phyloP scores from a whole-genome alignment of 2,329 filamentous ascomycete genomes.

The Aspergillus spinulosporus region DNA sequence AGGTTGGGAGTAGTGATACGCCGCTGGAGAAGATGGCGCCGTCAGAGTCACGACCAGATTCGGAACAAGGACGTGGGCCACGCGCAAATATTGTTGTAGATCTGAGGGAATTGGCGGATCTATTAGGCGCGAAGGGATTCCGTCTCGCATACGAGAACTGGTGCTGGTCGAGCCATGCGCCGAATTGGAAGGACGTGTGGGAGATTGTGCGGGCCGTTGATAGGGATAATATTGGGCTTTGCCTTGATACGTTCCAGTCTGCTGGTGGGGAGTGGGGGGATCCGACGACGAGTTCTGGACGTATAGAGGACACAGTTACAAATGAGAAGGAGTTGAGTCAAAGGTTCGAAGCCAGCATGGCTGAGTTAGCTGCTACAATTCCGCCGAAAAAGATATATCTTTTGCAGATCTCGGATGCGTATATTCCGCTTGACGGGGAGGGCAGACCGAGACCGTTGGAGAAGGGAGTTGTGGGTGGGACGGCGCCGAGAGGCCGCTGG shows the following conservation, averaged over 20 bases:
- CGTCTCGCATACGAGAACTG: slow-evolving; percentile 76
- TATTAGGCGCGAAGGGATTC: slow-evolving; percentile 56
- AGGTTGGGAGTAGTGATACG: slow-evolving; percentile 54
- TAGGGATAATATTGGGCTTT: slow-evolving; percentile 68
- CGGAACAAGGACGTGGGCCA: neutral
- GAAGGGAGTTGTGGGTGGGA: slow-evolving; percentile 52
- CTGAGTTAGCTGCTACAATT: slow-evolving; percentile 57
- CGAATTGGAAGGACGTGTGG: slow-evolving; percentile 70
- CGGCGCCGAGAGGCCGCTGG: slow-evolving; percentile 63
- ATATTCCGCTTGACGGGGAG: slow-evolving; percentile 50
- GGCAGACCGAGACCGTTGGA: slow-evolving; percentile 50
- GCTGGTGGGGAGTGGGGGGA: slow-evolving; percentile 73
- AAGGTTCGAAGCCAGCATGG: slow-evolving; percentile 56
- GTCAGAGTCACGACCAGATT: neutral
- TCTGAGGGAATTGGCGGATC: slow-evolving; percentile 63
- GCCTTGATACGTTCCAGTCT: slow-evolving; percentile 76
- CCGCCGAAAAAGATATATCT: slow-evolving; percentile 71
- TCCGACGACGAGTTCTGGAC: slow-evolving; percentile 63
- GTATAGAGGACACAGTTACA: slow-evolving; percentile 51
- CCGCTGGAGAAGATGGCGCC: slow-evolving; percentile 2
- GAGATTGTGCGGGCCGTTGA: slow-evolving; percentile 64
- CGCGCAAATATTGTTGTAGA: slow-evolving; percentile 57
- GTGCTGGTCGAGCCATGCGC: slow-evolving; percentile 74
- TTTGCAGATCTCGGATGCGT: slow-evolving; percentile 74
- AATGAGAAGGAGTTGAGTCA: slow-evolving; percentile 46